Evolutionary conservation across 1,284 basidiomycete genomes (phyloP).

Genomic region (Trichosporon faecale): DNA sequence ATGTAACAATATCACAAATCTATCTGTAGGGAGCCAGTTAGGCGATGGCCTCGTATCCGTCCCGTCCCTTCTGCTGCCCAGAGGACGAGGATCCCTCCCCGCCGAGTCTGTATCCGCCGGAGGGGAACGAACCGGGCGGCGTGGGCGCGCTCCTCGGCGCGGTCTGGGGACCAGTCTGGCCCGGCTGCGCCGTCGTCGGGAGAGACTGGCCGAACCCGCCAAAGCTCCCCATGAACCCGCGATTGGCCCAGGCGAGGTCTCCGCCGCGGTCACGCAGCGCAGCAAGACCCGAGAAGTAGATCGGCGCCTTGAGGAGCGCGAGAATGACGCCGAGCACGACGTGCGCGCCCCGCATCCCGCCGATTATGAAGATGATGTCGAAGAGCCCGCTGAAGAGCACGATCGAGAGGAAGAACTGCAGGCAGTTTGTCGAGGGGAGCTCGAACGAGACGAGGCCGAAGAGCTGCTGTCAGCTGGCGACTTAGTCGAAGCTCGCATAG

Average conservation of each 20-base stretch:
- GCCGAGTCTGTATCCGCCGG: conserved; percentile 36
- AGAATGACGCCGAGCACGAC: conserved; percentile 25
- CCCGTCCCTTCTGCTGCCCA: conserved; percentile 17
- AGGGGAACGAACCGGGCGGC: conserved; percentile 29
- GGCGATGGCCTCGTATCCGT: conserved; percentile 38
- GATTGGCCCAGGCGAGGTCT: conserved; percentile 27
- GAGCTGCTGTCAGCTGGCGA: conserved; percentile 27
- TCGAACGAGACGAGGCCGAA: conserved; percentile 44
- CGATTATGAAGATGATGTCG: conserved; percentile 31
- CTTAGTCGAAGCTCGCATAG: not conserved
- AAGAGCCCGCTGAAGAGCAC: conserved; percentile 35
- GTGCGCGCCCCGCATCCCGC: conserved; percentile 8
- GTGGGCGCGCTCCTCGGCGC: not conserved
- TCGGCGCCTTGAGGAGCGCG: conserved; percentile 35
- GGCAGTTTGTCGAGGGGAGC: conserved; percentile 30
- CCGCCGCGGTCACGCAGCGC: conserved; percentile 40
- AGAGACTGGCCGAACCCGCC: conserved; percentile 6
- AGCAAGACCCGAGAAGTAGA: conserved; percentile 36
- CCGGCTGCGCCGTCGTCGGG: not conserved
- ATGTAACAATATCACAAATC: not conserved
- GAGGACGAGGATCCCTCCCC: conserved; percentile 30
- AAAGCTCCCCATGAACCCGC: conserved; percentile 6
- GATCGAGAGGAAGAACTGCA: conserved; percentile 40
- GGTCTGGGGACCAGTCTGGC: not conserved
- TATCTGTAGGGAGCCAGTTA: conserved; percentile 11